Base-by-base conservation (phyloP, 2,329 filamentous ascomycete genomes). In the Alternaria burnsii region DNA sequence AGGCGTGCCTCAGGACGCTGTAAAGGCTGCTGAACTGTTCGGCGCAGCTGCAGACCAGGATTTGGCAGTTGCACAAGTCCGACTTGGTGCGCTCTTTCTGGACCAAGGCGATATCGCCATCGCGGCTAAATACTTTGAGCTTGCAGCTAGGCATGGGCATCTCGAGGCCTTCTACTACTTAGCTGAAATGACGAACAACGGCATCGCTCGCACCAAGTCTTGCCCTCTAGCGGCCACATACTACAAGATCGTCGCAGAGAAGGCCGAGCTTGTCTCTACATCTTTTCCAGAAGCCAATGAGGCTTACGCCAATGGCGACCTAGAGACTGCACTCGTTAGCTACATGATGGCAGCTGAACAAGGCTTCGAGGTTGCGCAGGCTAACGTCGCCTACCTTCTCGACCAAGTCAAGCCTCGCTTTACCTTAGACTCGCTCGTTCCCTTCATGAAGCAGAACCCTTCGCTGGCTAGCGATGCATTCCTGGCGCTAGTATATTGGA, bases 151-250 rank as follows among this genome's bases (percentile, higher is more conserved):
- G 24, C 93, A 93, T 74, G 90, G 90, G 14, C 91, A 93, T 73
- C 91, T 97, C 63, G 93, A 97, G 78, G 91, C 93, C 0, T 92
- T 92, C 75, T 97, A 97, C 80, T 97, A 97, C 76, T 87, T 97
- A 4, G 94, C 92, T 2, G 94, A 97, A 79, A 88, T 97, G 82
- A 90, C 89, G 24, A 87, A 94, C 68, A 87, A 92, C 63, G 93
- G 92, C 0, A 86, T 96, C 30, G 93, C 92, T 5, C 86, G 91
- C 36, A 92, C 97, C 66, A 89, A 89, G 68, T 89, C 90, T 12
- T 97, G 94, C 71, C 85, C 84, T 8, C 85, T 92, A 59, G 93
- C 94, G 2, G 85, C 92, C 42, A 86, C 86, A 12, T 96, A 95
- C 76, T 97, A 97, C 73, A 93, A 90, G 75, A 94, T 98, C 72